These are phyloP conservation scores for Plenodomus tracheiphilus DNA, from an alignment of 2,329 filamentous ascomycete species.

Conservation along the genomic window DNA sequence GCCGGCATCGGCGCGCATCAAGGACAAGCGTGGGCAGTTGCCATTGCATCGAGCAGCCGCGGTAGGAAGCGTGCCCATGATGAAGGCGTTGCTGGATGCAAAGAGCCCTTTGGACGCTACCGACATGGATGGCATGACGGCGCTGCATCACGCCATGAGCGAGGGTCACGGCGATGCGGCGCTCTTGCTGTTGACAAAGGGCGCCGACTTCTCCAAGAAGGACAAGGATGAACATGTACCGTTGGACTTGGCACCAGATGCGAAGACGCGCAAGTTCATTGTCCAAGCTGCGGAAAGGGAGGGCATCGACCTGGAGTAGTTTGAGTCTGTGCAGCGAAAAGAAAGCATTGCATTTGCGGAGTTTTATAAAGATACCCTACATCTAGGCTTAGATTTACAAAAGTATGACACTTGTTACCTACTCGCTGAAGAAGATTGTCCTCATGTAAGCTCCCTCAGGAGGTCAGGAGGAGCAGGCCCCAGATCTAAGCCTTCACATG, in stretches of 20 bases:
- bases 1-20: constrained; percentile 72
- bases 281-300: constrained; percentile 78
- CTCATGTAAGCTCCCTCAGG: too few relatives aligned
- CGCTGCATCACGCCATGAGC: constrained; percentile 82
- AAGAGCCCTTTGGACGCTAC: constrained; percentile 81
- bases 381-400: constrained; percentile 3
- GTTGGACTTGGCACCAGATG: constrained; percentile 83
- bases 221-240: constrained; percentile 72
- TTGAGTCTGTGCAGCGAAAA: neutral
- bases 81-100: constrained; percentile 76
- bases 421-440: too few relatives aligned
- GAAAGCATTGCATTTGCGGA: constrained; percentile 7
- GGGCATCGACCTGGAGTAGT: constrained; percentile 66
- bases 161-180: constrained; percentile 81
- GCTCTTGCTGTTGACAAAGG: constrained; percentile 77
- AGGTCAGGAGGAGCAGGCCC: too few relatives aligned
- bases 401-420: neutral
- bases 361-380: constrained; percentile 17
- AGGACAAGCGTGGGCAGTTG: constrained; percentile 86
- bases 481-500: too few relatives aligned
- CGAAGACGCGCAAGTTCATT: constrained; percentile 79
- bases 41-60: constrained; percentile 90
- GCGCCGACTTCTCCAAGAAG: constrained; percentile 79
- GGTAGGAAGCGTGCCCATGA: constrained; percentile 83
- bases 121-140: constrained; percentile 81